A percentile compares a stretch with the other conserved stretches of the same genome.
Evolutionary conservation across 805 yeast species (phyloP).

Genomic region (Wickerhamiella kazuoi): DNA sequence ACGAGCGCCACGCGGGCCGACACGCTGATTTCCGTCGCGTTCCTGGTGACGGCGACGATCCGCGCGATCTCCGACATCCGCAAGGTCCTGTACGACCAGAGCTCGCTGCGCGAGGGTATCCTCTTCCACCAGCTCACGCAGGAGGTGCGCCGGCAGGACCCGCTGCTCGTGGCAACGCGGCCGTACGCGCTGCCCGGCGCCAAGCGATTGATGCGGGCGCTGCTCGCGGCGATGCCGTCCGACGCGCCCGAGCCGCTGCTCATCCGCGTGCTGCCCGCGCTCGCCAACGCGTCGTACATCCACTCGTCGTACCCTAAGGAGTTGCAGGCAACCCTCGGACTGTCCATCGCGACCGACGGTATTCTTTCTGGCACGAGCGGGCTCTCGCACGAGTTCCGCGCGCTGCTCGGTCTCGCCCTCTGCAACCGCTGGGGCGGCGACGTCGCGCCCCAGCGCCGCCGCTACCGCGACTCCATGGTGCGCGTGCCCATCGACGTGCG

Average conservation of each 20-base stretch:
- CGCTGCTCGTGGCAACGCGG: conserved; percentile 46
- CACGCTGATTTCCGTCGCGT: conserved; percentile 1
- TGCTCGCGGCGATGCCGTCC: conserved; percentile 41
- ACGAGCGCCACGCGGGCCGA: not conserved
- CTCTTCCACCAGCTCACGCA: conserved; percentile 44
- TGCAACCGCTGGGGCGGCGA: conserved; percentile 77
- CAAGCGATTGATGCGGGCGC: conserved; percentile 34
- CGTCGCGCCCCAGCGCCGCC: conserved; percentile 19
- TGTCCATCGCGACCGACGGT: conserved; percentile 57
- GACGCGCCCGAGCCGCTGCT: conserved; percentile 41
- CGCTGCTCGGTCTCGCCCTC: conserved; percentile 52
- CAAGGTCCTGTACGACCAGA: conserved; percentile 53
- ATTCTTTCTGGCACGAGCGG: conserved; percentile 64
- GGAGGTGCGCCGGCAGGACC: conserved; percentile 45
- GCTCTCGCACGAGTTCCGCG: conserved; percentile 50
- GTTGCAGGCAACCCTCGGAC: conserved; percentile 54
- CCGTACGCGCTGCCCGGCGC: conserved; percentile 57
- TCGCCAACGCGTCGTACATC: conserved; percentile 57
- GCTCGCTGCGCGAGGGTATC: conserved; percentile 65
- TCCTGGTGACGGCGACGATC: conserved; percentile 1
- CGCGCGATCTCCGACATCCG: conserved; percentile 40
- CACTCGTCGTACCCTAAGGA: conserved; percentile 66
- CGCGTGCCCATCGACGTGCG: conserved; percentile 15
- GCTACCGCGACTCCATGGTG: conserved; percentile 4
- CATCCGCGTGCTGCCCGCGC: conserved; percentile 46